Percentiles rank a stretch among this genome's conserved stretches.
These are phyloP conservation scores for Chaetoceros muelleri DNA, from an alignment of 108 stramenopile genomes.

Conservation along the genomic window DNA sequence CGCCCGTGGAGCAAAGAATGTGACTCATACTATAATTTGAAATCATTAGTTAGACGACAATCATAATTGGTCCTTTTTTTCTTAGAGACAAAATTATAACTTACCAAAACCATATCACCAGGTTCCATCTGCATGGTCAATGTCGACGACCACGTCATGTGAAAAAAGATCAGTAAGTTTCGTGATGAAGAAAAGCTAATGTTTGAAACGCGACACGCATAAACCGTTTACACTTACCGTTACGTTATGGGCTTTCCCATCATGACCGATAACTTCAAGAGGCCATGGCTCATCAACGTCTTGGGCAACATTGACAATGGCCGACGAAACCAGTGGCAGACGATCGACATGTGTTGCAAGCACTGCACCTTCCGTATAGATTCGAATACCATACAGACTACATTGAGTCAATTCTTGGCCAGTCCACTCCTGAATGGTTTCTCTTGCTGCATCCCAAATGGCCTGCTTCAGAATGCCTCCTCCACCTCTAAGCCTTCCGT, in stretches of 20 bases:
- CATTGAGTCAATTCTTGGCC: conserved; percentile 56
- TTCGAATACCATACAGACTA: conserved; percentile 70
- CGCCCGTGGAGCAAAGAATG: conserved; percentile 34
- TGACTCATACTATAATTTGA: conserved; percentile 20
- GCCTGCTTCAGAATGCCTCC: conserved; percentile 35
- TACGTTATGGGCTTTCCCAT: conserved; percentile 69
- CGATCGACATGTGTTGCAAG: conserved; percentile 81
- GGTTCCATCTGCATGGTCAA: conserved; percentile 67
- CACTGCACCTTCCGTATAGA: conserved; percentile 61
- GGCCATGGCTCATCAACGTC: conserved; percentile 92
- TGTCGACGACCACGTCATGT: no score
- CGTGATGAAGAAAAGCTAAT: no score
- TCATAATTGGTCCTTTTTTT: no score
- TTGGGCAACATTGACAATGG: conserved; percentile 84
- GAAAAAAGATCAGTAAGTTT: no score
- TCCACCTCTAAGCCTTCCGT: conserved; percentile 40
- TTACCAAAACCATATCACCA: conserved; percentile 63
- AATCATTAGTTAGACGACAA: no score
- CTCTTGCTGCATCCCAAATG: conserved; percentile 41
- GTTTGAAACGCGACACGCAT: no score
- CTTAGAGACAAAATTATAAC: no score
- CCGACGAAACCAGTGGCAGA: conserved; percentile 78
- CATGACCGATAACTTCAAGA: conserved; percentile 78
- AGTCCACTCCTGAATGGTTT: conserved; percentile 70
- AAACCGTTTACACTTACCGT: conserved; percentile 33